Conservation (phyloP, 495 filamentous ascomycete genomes). For the Cenococcum geophilum region DNA sequence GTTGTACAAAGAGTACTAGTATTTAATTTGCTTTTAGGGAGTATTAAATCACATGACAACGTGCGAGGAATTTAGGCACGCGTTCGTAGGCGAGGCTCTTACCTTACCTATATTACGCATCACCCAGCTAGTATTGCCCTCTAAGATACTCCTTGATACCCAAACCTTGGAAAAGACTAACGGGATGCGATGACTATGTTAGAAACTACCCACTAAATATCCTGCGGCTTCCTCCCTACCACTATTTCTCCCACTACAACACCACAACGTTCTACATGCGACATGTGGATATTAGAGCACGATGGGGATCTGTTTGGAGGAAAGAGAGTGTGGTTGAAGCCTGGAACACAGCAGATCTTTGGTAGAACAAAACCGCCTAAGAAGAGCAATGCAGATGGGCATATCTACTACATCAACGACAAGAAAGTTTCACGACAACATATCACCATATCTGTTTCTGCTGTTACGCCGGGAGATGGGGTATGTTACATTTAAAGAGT, state of each 20-base stretch:
- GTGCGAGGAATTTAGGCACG: neutral
- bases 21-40: neutral
- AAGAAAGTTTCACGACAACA: slow-evolving; percentile 87
- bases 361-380: slow-evolving; percentile 33
- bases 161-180: no score
- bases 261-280: neutral
- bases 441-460: slow-evolving; percentile 65
- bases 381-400: slow-evolving; percentile 16
- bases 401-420: slow-evolving; percentile 52
- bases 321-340: slow-evolving; percentile 38
- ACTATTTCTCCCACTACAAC: neutral
- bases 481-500: slow-evolving; percentile 43
- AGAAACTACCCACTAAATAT: no score
- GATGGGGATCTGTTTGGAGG: slow-evolving; percentile 35
- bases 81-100: no score
- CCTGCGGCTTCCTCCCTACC: no score
- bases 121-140: neutral
- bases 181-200: no score
- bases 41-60: neutral
- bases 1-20: no score
- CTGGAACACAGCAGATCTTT: slow-evolving; percentile 35
- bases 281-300: slow-evolving; percentile 39
- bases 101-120: neutral
- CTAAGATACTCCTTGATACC: no score
- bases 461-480: slow-evolving; percentile 60